Base-by-base conservation (phyloP, 768 basidiomycete genomes). In the Tylopilus balloui region DNA sequence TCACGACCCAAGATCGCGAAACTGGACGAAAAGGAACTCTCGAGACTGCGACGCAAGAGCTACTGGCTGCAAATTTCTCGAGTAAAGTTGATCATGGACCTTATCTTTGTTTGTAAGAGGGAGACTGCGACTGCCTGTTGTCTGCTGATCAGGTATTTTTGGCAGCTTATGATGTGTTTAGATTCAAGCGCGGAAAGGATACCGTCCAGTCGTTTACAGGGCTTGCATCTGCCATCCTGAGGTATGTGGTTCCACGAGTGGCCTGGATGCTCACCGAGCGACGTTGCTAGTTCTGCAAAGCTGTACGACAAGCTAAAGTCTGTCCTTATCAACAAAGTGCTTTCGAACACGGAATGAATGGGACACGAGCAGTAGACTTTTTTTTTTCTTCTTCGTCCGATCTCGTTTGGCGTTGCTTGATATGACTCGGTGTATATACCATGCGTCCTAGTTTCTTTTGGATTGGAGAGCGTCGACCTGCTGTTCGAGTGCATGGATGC, bases 81-180 rank as follows among this genome's bases (percentile, higher is more conserved):
- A 50, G 71, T 74, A 47, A 92, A 92, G 71, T 71, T 92, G 51
- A 59, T 78, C 36, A 88, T 91, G 88, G 90, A 92, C 65, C 70
- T 92, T 52, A 80, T 90, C 59, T 92, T 92, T 69, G 90, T 91
- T 62, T 90, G 89, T 92, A 63, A 68, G 79, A 52, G 10, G 12
- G 17, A 41, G 3, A 28, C 1, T 4, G 58, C 72, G 71, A 25
- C 49, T 55, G 25, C 15, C n/a, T 40, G 10, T 28, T 35, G 42
- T 21, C 29, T 48, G 29, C 37, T 52, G 48, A 63, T 51, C 17
- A 2, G 25, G 14, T 21, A 32, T 38, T n/a, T n/a, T 52, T 42
- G 32, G 44, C 59, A 92, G 89, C 86, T 6, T 92, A 86, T 62
- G 84, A 89, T 46, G 67, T 91, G n/a, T 90, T 91, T 73, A 72